Evolutionary conservation across 2,329 filamentous ascomycete species (phyloP), one percentile per base, ranked within the genome.

Genomic region (Cryphonectria radicalis): DNA sequence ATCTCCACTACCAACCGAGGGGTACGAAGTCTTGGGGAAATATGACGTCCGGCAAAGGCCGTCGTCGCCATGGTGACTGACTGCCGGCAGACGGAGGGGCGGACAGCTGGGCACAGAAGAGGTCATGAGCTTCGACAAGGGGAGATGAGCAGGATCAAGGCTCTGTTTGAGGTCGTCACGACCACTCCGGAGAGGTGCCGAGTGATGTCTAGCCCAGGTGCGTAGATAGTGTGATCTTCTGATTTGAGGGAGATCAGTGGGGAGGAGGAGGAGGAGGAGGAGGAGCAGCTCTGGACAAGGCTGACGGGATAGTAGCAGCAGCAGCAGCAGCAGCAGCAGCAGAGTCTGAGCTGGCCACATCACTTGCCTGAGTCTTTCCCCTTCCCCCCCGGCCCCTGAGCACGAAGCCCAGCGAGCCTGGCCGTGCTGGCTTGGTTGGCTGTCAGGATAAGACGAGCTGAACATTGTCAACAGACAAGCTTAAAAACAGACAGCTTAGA

Each of bases 181-280:
- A 68, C 60, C 53, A 72, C 35, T 53, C 63, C 66, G 71, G 71
- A 67, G 62, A 71, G 71, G 69, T 69, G 69, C 71, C 71, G 69
- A 71, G 50, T 66, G 63, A 66, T 37, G 63, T 46, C 19, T 63
- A 25, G 62, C n/a, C 62, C 37, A n/a, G 37, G 40, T 46, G 28
- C 42, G 43, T 35, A 22, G 17, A 35, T 19, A 65, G 40, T 43
- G 14, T 35, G n/a, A 50, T 65, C 13, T 43, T 71, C 68, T 69
- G 72, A 71, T 73, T 71, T 71, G 72, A 73, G 69, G 72, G 67
- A 63, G 43, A 32, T 42, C 46, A 53, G 69, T 71, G 72, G 66
- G 64, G 69, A 42, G 40, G 43, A 19, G 50, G 53, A 50, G 65
- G 19, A 46, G 28, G 28, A 28, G 40, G 43, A 19, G 50, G 53